Evolutionary conservation across 164 flowering plant species (phyloP).

Genomic region (Santalum album): DNA sequence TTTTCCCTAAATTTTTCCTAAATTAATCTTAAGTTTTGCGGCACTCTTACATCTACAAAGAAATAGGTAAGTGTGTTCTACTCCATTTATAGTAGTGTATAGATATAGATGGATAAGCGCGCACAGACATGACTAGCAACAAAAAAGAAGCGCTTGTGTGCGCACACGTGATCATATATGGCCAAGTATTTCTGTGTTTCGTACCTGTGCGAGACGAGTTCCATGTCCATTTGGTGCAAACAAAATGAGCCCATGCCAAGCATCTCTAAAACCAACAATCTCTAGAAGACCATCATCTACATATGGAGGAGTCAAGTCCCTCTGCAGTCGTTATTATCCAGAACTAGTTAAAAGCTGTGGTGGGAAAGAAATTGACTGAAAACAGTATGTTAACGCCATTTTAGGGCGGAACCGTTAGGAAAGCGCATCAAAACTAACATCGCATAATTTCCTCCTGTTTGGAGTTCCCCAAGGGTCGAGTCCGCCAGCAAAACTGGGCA

Average conservation of each 20-base stretch:
- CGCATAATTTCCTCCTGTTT: neutral
- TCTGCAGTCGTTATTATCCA: neutral
- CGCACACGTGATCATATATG: no score
- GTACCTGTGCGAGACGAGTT: conserved; percentile 5
- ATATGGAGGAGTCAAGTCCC: conserved; percentile 3
- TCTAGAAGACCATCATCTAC: conserved; percentile 7
- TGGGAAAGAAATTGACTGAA: neutral
- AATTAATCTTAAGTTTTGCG: no score
- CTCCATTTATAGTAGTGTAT: no score
- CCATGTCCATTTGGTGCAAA: conserved; percentile 7
- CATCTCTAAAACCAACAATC: conserved; percentile 4
- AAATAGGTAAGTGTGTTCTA: no score
- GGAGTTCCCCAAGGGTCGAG: conserved; percentile 8
- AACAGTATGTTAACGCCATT: no score
- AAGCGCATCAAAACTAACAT: neutral
- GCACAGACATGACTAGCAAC: no score
- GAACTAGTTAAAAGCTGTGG: neutral
- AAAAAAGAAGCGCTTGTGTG: no score
- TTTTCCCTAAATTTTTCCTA: no score
- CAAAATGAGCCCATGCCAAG: conserved; percentile 7
- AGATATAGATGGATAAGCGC: no score
- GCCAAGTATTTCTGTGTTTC: no score
- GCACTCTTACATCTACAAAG: no score
- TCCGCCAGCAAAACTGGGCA: conserved; percentile 10
- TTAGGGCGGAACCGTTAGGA: no score